Evolutionary conservation across 192 early-diverging fungal genomes (phyloP).

Genomic region (Lobulomyces angularis): DNA sequence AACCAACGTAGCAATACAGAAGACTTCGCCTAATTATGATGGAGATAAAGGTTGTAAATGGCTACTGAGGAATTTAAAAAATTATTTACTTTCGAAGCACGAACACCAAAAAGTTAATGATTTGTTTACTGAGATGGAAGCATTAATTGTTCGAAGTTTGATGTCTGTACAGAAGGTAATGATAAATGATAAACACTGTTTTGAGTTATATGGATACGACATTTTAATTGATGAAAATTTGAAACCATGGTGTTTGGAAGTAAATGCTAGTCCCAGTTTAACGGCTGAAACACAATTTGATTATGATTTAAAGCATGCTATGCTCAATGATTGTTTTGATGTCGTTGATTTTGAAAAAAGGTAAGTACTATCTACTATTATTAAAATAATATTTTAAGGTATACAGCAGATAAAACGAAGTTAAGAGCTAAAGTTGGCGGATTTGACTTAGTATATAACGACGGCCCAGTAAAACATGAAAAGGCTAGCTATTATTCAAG

Average conservation of each 20-base stretch:
- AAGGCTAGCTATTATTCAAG: constrained; percentile 30
- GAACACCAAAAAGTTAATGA: constrained; percentile 29
- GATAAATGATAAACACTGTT: constrained; percentile 61
- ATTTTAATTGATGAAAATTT: constrained; percentile 45
- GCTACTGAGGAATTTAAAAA: constrained; percentile 42
- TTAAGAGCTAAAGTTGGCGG: constrained; percentile 34
- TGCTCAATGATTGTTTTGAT: constrained; percentile 49
- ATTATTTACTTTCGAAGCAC: constrained; percentile 38
- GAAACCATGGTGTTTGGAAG: constrained; percentile 52
- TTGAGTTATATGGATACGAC: constrained; percentile 53
- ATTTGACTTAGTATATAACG: constrained; percentile 55
- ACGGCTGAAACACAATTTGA: constrained; percentile 53
- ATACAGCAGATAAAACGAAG: constrained; percentile 15
- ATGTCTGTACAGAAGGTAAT: constrained; percentile 53
- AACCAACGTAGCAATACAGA: constrained; percentile 54
- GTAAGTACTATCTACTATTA: constrained; percentile 8
- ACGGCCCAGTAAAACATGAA: constrained; percentile 49
- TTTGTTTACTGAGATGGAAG: constrained; percentile 51
- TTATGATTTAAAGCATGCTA: constrained; percentile 46
- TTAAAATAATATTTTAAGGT: constrained; percentile 2
- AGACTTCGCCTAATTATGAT: constrained; percentile 43
- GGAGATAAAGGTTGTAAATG: constrained; percentile 49
- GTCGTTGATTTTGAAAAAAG: constrained; percentile 41
- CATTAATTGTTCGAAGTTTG: constrained; percentile 38
- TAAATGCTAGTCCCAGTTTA: constrained; percentile 46